Evolutionary conservation across 768 basidiomycete species (phyloP).

Genomic region (Tricholoma furcatifolium): DNA sequence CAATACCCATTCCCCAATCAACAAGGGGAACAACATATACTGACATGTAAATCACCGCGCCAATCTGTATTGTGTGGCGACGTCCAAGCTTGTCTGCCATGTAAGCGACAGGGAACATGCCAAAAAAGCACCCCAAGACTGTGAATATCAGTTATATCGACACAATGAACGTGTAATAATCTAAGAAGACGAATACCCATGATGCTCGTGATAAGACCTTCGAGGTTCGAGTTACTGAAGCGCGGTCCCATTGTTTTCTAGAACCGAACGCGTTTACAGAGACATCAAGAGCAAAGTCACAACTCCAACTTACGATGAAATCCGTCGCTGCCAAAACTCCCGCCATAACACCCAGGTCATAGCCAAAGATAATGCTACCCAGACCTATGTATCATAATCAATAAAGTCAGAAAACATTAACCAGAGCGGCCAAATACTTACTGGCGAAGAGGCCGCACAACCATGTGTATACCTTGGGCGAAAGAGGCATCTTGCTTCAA

Average conservation of each 20-base stretch:
- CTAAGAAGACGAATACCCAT: conserved; percentile 27
- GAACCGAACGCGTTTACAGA: not conserved
- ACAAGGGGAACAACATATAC: conserved; percentile 13
- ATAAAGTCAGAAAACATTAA: not conserved
- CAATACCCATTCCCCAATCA: not conserved
- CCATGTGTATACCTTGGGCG: conserved; percentile 53
- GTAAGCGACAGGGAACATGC: conserved; percentile 43
- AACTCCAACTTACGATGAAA: conserved; percentile 27
- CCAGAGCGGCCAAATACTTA: conserved; percentile 15
- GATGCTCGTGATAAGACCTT: conserved; percentile 41
- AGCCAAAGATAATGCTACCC: conserved; percentile 47
- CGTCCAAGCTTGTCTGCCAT: conserved; percentile 37
- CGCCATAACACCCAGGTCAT: conserved; percentile 52
- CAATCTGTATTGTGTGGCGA: conserved; percentile 38
- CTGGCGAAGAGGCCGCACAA: conserved; percentile 51
- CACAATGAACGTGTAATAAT: not conserved
- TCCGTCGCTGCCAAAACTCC: conserved; percentile 39
- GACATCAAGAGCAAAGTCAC: not conserved
- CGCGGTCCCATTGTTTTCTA: conserved; percentile 30
- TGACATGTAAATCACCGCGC: conserved; percentile 37
- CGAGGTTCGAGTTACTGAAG: conserved; percentile 32
- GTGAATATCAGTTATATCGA: not conserved
- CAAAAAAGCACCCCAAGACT: conserved; percentile 44
- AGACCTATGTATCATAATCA: conserved; percentile 25
- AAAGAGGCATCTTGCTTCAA: conserved; percentile 28